Evolutionary conservation across 306 rosid genomes (phyloP), one percentile per base, ranked within the genome.

Genomic region (Prunus fruticosa): DNA sequence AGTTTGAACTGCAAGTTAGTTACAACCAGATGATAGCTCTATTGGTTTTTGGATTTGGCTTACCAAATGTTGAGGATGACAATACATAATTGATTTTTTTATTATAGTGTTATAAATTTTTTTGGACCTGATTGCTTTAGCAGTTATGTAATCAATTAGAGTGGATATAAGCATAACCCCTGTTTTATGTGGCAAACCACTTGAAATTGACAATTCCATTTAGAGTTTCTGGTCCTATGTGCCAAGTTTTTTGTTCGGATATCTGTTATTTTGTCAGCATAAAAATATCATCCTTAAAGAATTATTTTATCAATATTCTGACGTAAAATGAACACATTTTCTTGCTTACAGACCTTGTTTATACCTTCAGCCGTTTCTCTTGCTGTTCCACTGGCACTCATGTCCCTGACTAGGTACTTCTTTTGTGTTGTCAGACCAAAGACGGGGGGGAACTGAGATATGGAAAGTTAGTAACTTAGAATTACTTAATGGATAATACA

Each of bases 371-470:
- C 82, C 43, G 53, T 95, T 80, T 92, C 97, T 73, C 90, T 95
- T 45, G 90, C 86, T 70, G 95, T 95, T 46, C 98, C 98, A 9
- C 79, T 95, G 83, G 92, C 97, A 64, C 88, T 95, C 23, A 72
- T 95, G 89, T 95, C 97, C 50, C 84, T 89, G 52, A 90, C 96
- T 57, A 92, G 98, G 98, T 92, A 84, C 72, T 72, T 67, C 61
- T 75, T 78, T 72, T 76, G 23, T 67, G 38, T 18, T 61, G 50
- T 27, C n/a, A 75, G 71, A 81, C 74, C 46, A 51, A 72, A 63
- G 58, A 71, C 25, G 27, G 23, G 66, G 27, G 23, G 66, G 67
- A 71, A 75, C 58, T 73, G 20, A 72, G 76, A 41, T 54, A 51
- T 71, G 64, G 64, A 82, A 47, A 13, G 65, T 73, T 43, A 46